Conservation (phyloP, 2,329 filamentous ascomycete species). For the Ophiocordyceps camponoti-saundersi region DNA sequence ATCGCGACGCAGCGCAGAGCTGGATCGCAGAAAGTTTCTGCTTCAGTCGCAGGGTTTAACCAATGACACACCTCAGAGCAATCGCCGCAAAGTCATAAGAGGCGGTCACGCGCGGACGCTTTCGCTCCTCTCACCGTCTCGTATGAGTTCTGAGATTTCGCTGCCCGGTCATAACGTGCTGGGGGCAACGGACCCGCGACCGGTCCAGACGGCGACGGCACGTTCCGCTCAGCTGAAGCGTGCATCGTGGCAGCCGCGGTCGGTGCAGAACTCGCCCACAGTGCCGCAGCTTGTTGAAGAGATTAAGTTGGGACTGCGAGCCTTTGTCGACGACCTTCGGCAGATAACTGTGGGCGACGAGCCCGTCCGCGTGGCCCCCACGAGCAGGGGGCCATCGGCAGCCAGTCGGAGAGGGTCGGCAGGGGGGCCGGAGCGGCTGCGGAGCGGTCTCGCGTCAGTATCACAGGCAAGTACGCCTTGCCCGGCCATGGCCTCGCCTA, state of each 20-base stretch:
- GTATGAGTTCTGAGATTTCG: slow-evolving; percentile 24
- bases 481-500: not conserved
- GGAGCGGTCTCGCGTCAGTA: not conserved
- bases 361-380: slow-evolving; percentile 41
- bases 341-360: slow-evolving; percentile 96
- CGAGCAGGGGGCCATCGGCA: slow-evolving; percentile 1
- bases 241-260: slow-evolving; percentile 41
- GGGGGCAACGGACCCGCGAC: slow-evolving; percentile 13
- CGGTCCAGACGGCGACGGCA: slow-evolving; percentile 18
- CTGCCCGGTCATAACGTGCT: slow-evolving; percentile 21
- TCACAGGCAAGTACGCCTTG: slow-evolving; percentile 7
- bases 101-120: slow-evolving; percentile 48
- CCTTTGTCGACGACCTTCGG: slow-evolving; percentile 85
- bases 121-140: slow-evolving; percentile 64
- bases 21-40: slow-evolving; percentile 57
- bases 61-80: slow-evolving; percentile 21
- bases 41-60: slow-evolving; percentile 27
- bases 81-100: slow-evolving; percentile 47
- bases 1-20: slow-evolving; percentile 34
- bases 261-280: slow-evolving; percentile 23
- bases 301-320: slow-evolving; percentile 78
- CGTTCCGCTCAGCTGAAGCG: slow-evolving; percentile 31
- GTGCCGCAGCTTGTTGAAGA: slow-evolving; percentile 75
- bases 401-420: slow-evolving; percentile 6
- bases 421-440: slow-evolving; percentile 3